These are phyloP conservation scores for Lobosporangium transversale DNA, from an alignment of 192 early-diverging fungal species.

Conservation along the genomic window DNA sequence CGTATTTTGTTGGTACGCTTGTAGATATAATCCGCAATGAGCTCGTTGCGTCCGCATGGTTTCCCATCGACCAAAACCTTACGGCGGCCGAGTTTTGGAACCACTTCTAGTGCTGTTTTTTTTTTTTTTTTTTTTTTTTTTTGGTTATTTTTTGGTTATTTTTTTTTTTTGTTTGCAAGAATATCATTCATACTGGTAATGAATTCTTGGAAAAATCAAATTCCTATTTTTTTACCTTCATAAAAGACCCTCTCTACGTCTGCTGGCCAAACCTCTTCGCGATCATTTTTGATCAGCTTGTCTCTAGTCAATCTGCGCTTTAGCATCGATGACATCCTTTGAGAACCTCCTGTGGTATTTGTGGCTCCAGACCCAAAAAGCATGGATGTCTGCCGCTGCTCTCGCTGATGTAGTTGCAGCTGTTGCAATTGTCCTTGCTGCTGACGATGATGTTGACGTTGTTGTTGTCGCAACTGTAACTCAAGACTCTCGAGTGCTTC, in stretches of 20 bases:
- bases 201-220: no score
- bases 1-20: conserved; percentile 71
- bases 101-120: conserved; percentile 61
- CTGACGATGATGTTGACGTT: not conserved
- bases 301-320: conserved; percentile 27
- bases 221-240: no score
- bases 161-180: no score
- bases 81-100: conserved; percentile 64
- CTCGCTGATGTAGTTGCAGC: not conserved
- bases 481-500: no score
- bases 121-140: no score
- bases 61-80: conserved; percentile 66
- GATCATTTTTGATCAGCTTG: conserved; percentile 19
- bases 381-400: no score
- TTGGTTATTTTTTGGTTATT: no score
- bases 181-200: no score
- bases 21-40: conserved; percentile 79
- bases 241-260: conserved; percentile 68
- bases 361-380: no score
- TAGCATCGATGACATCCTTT: not conserved
- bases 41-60: conserved; percentile 75
- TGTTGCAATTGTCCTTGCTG: not conserved
- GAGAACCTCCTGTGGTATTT: not conserved
- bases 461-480: not conserved
- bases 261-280: conserved; percentile 64